phyloP scores from a whole-genome alignment of 768 basidiomycete species.

The Tulasnella sp. region DNA sequence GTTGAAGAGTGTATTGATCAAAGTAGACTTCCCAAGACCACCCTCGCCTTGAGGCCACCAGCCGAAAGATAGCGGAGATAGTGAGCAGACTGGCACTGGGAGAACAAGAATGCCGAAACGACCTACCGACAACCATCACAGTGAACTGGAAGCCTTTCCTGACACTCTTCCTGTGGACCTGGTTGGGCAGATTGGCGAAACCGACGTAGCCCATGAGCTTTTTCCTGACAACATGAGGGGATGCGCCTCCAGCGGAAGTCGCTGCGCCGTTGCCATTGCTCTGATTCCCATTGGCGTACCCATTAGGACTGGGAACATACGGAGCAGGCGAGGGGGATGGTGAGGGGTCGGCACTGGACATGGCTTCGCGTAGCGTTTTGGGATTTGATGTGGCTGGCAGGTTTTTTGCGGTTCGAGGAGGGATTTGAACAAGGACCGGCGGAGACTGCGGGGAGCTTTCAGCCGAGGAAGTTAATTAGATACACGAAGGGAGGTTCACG shows the following conservation, averaged over 20 bases:
- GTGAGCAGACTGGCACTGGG: neutral
- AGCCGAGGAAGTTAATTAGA: neutral
- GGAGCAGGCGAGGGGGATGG: slow-evolving; percentile 7
- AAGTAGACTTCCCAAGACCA: slow-evolving; percentile 95
- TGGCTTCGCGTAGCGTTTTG: neutral
- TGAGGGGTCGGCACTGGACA: slow-evolving; percentile 10
- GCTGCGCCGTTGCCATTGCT: neutral
- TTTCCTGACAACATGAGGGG: slow-evolving; percentile 64
- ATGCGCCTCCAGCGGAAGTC: slow-evolving; percentile 40
- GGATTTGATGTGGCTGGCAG: neutral
- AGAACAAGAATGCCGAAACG: slow-evolving; percentile 2
- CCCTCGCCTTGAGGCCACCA: slow-evolving; percentile 66
- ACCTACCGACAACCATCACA: slow-evolving; percentile 96
- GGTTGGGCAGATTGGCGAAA: slow-evolving; percentile 97
- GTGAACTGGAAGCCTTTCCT: slow-evolving; percentile 99
- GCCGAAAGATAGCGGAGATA: neutral
- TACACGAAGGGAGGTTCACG: neutral
- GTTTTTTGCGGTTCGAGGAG: neutral
- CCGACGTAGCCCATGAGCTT: slow-evolving; percentile 93
- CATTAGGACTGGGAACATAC: slow-evolving; percentile 7
- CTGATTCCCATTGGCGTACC: slow-evolving; percentile 13
- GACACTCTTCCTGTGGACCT: slow-evolving; percentile 96
- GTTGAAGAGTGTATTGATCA: slow-evolving; percentile 98
- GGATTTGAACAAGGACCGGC: slow-evolving; percentile 5
- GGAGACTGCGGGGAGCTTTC: neutral